phyloP scores from a whole-genome alignment of 2,329 filamentous ascomycete species.

The Colletotrichum agaves region DNA sequence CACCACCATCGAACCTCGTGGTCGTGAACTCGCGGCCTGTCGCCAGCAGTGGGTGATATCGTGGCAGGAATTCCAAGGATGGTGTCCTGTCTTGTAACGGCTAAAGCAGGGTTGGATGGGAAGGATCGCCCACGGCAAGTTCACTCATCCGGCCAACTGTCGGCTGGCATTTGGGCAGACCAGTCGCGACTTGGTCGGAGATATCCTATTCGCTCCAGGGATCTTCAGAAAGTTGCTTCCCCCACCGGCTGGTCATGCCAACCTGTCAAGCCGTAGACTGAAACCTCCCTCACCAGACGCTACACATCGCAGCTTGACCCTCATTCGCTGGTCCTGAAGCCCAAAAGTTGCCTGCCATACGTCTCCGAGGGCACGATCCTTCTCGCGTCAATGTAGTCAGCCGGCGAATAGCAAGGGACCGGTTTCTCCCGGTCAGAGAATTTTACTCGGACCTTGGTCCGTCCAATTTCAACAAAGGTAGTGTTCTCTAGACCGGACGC shows the following conservation, averaged over 20 bases:
- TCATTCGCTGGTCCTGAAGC: not conserved
- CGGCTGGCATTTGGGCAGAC: not conserved
- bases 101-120: not conserved
- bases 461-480: not conserved
- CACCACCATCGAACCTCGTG: not conserved
- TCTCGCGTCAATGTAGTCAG: not conserved
- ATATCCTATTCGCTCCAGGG: not conserved
- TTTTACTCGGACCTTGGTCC: slow-evolving; percentile 11
- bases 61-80: not conserved
- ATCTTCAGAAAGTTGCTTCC: not conserved
- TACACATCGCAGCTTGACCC: not conserved
- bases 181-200: not conserved
- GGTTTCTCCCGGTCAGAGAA: not conserved
- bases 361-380: not conserved
- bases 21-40: not conserved
- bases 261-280: slow-evolving; percentile 2
- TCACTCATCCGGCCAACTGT: not conserved
- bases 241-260: not conserved
- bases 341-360: not conserved
- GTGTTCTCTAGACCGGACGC: not conserved
- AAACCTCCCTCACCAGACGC: not conserved
- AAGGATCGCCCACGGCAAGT: not conserved
- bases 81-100: not conserved
- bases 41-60: not conserved
- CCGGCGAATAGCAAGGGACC: not conserved